A percentile compares a stretch with the other conserved stretches of the same genome.
Conservation (phyloP, 768 basidiomycete genomes). For the Tubosaeta sp. region DNA sequence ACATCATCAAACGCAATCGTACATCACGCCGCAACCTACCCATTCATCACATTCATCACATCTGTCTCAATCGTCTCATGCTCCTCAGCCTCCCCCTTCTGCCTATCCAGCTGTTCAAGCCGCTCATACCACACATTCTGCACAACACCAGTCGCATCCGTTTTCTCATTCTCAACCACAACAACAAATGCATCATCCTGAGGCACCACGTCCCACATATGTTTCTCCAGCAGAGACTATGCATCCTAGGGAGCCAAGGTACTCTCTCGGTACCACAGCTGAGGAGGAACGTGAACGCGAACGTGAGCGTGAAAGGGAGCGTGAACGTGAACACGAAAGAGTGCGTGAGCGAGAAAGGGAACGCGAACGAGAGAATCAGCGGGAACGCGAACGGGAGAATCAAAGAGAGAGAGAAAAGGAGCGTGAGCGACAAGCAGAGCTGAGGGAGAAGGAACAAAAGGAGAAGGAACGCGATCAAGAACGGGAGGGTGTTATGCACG, state of each 20-base stretch:
- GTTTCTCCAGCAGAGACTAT: constrained; percentile 28
- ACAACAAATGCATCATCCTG: constrained; percentile 23
- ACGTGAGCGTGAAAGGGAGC: constrained; percentile 18
- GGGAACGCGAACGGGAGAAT: constrained; percentile 20
- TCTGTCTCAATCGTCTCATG: constrained; percentile 14
- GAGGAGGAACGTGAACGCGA: constrained; percentile 22
- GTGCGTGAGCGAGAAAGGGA: constrained; percentile 22
- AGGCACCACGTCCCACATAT: constrained; percentile 19
- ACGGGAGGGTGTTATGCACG: constrained; percentile 20
- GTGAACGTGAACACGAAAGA: constrained; percentile 13
- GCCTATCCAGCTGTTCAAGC: constrained; percentile 15
- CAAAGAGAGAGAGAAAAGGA: constrained; percentile 21
- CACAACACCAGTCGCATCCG: constrained; percentile 25
- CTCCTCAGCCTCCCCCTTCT: constrained; percentile 9
- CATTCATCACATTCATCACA: constrained; percentile 14
- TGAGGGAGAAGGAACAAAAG: constrained; percentile 19
- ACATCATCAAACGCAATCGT: constrained; percentile 30
- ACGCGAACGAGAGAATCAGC: constrained; percentile 15
- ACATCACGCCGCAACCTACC: constrained; percentile 8
- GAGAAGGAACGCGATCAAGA: constrained; percentile 23
- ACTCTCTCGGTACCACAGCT: constrained; percentile 3
- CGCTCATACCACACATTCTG: constrained; percentile 11
- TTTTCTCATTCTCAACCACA: constrained; percentile 26
- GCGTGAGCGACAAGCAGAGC: constrained; percentile 20
- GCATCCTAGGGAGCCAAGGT: constrained; percentile 24